Evolutionary conservation across 441 rosid genomes (phyloP).

Genomic region (Jatropha multifida): DNA sequence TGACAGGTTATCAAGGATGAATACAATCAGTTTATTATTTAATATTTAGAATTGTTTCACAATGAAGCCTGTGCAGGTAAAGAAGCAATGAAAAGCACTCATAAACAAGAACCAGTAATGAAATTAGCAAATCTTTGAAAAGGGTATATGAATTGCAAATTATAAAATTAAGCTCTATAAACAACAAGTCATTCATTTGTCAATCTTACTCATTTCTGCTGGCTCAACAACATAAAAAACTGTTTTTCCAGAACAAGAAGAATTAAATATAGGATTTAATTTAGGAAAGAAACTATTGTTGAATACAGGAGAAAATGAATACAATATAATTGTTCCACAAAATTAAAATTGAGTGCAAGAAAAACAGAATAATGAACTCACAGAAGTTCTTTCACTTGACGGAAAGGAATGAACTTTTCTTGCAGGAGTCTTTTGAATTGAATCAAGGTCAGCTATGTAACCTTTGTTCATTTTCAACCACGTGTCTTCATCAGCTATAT

Average conservation of each 20-base stretch:
- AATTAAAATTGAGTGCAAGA: constrained; percentile 2
- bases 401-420: constrained; percentile 63
- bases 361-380: constrained; percentile 44
- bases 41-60: neutral
- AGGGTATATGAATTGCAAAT: too few relatives aligned
- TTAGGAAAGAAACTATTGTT: neutral
- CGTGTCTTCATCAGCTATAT: constrained; percentile 89
- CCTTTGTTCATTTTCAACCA: constrained; percentile 93
- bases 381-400: constrained; percentile 47
- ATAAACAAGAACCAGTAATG: neutral
- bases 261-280: too few relatives aligned
- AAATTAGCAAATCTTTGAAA: neutral
- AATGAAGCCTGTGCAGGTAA: neutral
- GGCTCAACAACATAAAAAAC: neutral
- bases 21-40: neutral
- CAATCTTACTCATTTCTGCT: neutral
- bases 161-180: too few relatives aligned
- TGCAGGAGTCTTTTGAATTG: constrained; percentile 69
- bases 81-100: neutral
- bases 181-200: neutral
- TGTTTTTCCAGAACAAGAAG: neutral
- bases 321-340: neutral
- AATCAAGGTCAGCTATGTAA: constrained; percentile 74
- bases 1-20: neutral
- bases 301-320: neutral